These are phyloP conservation scores for Podospora tetraspora DNA, from an alignment of 495 filamentous ascomycete genomes.

Conservation along the genomic window DNA sequence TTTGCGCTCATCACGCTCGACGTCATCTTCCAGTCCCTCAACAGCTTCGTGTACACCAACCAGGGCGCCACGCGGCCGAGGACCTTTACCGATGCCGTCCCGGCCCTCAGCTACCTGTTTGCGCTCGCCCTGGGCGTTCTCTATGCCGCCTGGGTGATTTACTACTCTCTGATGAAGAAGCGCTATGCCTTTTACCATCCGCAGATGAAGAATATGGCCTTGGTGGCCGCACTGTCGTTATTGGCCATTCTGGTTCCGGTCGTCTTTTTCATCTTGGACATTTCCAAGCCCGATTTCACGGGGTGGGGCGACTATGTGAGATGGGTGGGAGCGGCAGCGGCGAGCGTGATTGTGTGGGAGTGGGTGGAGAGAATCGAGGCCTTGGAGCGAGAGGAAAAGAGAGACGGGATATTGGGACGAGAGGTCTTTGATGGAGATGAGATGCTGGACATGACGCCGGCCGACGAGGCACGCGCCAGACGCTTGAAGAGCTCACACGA, in stretches of 20 bases:
- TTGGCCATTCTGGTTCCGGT: slow-evolving; percentile 80
- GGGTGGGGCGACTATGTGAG: slow-evolving; percentile 97
- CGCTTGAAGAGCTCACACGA: slow-evolving; percentile 31
- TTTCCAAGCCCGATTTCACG: slow-evolving; percentile 76
- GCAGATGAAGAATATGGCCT: slow-evolving; percentile 84
- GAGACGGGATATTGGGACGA: slow-evolving; percentile 88
- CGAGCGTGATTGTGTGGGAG: slow-evolving; percentile 97
- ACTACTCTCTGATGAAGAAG: slow-evolving; percentile 88
- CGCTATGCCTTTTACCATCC: slow-evolving; percentile 90
- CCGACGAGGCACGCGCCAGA: slow-evolving; percentile 34
- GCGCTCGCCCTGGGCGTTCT: slow-evolving; percentile 81
- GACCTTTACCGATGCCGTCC: slow-evolving; percentile 79
- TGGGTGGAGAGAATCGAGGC: slow-evolving; percentile 99
- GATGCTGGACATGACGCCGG: slow-evolving; percentile 72
- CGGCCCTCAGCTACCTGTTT: slow-evolving; percentile 90
- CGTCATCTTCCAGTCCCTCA: slow-evolving; percentile 79
- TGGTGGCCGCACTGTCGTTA: slow-evolving; percentile 77
- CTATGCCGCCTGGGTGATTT: slow-evolving; percentile 94
- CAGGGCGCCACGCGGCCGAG: slow-evolving; percentile 57
- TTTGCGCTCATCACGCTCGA: slow-evolving; percentile 90
- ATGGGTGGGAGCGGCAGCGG: slow-evolving; percentile 94
- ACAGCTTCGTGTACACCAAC: slow-evolving; percentile 66
- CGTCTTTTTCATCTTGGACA: slow-evolving; percentile 93
- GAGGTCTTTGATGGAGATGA: slow-evolving; percentile 97
- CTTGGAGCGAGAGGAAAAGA: slow-evolving; percentile 89